Conservation (phyloP, 192 early-diverging fungal species). For the Coemansia pectinata region DNA sequence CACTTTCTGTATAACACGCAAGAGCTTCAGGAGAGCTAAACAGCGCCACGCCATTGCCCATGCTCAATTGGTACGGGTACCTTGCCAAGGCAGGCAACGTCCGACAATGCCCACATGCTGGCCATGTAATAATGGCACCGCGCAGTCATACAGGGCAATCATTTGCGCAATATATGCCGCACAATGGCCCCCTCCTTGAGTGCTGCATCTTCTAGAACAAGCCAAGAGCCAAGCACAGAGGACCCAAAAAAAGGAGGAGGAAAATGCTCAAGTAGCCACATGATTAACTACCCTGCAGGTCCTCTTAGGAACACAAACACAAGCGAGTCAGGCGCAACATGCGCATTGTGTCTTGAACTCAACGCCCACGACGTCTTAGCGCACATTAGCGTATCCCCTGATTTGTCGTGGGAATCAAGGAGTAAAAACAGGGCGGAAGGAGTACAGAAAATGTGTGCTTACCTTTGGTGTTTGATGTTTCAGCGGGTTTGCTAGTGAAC, state of each 20-base stretch:
- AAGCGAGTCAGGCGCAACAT: slow-evolving; percentile 3
- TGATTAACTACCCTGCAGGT: slow-evolving; percentile 1
- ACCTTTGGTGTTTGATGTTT: slow-evolving; percentile 19
- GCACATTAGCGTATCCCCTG: background rate
- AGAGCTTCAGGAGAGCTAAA: background rate
- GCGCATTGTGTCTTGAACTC: background rate
- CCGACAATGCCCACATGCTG: background rate
- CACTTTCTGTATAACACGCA: background rate
- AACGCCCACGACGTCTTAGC: background rate
- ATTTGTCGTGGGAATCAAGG: slow-evolving; percentile 5
- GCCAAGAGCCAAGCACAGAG: background rate
- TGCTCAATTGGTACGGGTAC: background rate
- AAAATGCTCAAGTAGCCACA: background rate
- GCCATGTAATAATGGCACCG: slow-evolving; percentile 1
- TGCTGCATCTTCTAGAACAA: background rate
- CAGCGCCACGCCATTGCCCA: background rate
- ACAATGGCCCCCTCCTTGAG: background rate
- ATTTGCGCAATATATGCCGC: background rate
- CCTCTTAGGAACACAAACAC: background rate
- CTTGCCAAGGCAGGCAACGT: background rate
- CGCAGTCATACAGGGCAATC: slow-evolving; percentile 5
- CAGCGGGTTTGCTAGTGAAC: background rate
- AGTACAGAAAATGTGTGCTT: background rate
- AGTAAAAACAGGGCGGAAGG: background rate
- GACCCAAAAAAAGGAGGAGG: background rate